phyloP scores from a whole-genome alignment of 495 filamentous ascomycete species.

The Clohesyomyces aquaticus region DNA sequence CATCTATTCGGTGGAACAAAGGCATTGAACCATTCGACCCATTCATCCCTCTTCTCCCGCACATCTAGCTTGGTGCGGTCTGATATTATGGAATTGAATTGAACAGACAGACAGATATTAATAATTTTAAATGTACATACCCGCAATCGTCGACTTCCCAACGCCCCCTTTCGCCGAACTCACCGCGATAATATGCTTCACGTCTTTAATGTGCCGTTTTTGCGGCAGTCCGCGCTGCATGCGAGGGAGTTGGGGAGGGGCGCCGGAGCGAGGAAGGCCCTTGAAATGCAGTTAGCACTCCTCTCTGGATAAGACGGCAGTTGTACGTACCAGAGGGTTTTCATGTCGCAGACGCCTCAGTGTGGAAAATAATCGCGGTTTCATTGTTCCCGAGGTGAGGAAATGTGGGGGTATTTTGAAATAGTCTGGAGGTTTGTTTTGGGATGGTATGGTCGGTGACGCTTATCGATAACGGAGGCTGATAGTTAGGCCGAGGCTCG shows the following conservation, averaged over 20 bases:
- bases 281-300: conserved; percentile 42
- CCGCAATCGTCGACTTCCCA: conserved; percentile 91
- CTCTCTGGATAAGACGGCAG: background rate
- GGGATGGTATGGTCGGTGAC: too few species aligned
- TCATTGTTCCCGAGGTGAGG: conserved; percentile 28
- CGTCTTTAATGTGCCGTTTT: conserved; percentile 75
- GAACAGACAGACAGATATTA: too few species aligned
- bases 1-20: too few species aligned
- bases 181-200: conserved; percentile 86
- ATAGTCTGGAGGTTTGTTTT: too few species aligned
- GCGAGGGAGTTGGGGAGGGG: conserved; percentile 70
- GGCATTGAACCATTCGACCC: too few species aligned
- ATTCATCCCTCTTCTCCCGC: too few species aligned
- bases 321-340: conserved; percentile 73
- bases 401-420: too few species aligned
- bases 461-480: background rate
- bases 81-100: too few species aligned
- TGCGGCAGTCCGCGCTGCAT: conserved; percentile 84
- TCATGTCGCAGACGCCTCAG: conserved; percentile 73
- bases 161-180: conserved; percentile 97
- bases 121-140: too few species aligned
- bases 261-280: conserved; percentile 81
- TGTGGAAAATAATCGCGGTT: conserved; percentile 66
- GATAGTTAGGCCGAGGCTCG: conserved; percentile 6
- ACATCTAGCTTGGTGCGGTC: too few species aligned